These are phyloP conservation scores for Kodamaea kakaduensis DNA, from an alignment of 805 yeast genomes.

Conservation along the genomic window DNA sequence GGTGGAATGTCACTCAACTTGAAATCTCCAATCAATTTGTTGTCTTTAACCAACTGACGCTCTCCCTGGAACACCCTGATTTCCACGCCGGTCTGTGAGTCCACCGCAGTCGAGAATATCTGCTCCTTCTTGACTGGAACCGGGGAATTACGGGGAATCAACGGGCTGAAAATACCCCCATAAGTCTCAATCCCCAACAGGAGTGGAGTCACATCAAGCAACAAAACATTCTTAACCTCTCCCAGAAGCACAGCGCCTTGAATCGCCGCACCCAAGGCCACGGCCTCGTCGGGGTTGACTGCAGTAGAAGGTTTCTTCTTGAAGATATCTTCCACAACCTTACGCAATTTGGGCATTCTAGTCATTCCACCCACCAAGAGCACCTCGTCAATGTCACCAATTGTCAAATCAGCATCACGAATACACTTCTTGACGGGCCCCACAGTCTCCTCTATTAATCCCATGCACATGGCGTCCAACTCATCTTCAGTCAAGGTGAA, in stretches of 20 bases:
- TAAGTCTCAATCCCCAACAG: slow-evolving; percentile 70
- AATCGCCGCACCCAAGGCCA: slow-evolving; percentile 29
- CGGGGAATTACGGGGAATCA: slow-evolving; percentile 72
- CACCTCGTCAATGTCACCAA: slow-evolving; percentile 68
- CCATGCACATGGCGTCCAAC: slow-evolving; percentile 62
- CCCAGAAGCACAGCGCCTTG: slow-evolving; percentile 29
- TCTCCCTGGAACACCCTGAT: slow-evolving; percentile 80
- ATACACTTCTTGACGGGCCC: slow-evolving; percentile 73
- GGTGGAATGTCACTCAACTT: slow-evolving; percentile 68
- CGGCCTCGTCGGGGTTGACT: slow-evolving; percentile 68
- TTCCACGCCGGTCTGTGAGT: slow-evolving; percentile 80
- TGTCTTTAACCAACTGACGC: slow-evolving; percentile 71
- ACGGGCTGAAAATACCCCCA: slow-evolving; percentile 78
- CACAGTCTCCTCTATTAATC: slow-evolving; percentile 62
- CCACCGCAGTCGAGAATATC: slow-evolving; percentile 76
- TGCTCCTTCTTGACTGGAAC: slow-evolving; percentile 75
- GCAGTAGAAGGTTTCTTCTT: slow-evolving; percentile 63
- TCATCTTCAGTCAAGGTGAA: slow-evolving; percentile 59
- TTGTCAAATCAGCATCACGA: slow-evolving; percentile 65
- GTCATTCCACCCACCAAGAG: slow-evolving; percentile 88
- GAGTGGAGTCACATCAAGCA: slow-evolving; percentile 27
- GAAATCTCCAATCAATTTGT: slow-evolving; percentile 72
- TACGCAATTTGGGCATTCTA: slow-evolving; percentile 77
- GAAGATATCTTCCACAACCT: slow-evolving; percentile 56
- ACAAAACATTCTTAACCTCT: slow-evolving; percentile 23